A percentile compares a stretch with the other conserved stretches of the same genome.
These are phyloP conservation scores for Pleurotus djamor DNA, from an alignment of 768 basidiomycete species.

Conservation along the genomic window DNA sequence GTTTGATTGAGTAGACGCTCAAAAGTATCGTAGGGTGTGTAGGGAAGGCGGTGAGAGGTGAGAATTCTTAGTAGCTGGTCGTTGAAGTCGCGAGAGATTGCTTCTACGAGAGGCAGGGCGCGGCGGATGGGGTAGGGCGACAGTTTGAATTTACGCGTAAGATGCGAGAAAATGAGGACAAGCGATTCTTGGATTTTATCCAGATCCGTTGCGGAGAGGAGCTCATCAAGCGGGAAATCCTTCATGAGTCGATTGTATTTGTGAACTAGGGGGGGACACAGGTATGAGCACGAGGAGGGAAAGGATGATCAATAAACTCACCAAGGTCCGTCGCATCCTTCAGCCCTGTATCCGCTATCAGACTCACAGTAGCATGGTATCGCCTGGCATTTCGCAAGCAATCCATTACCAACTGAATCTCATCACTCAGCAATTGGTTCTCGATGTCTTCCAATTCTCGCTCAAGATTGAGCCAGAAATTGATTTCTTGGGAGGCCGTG, in stretches of 20 bases:
- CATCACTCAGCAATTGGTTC: constrained; percentile 85
- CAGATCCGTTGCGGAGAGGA: constrained; percentile 94
- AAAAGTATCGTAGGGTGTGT: constrained; percentile 93
- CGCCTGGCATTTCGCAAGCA: constrained; percentile 94
- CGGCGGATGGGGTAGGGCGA: constrained; percentile 97
- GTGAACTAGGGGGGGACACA: constrained; percentile 57
- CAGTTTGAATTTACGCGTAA: constrained; percentile 93
- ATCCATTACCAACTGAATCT: constrained; percentile 91
- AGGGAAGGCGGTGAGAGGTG: constrained; percentile 87
- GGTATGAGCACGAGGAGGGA: background rate
- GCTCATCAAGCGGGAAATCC: constrained; percentile 96
- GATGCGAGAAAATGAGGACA: constrained; percentile 83
- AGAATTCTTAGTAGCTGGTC: constrained; percentile 91
- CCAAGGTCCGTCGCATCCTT: constrained; percentile 91
- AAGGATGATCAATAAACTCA: constrained; percentile 27
- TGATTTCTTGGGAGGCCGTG: constrained; percentile 98
- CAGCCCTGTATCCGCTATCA: constrained; percentile 95
- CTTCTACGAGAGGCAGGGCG: constrained; percentile 94
- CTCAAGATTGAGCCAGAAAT: constrained; percentile 97
- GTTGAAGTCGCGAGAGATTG: constrained; percentile 97
- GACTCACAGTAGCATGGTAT: constrained; percentile 96
- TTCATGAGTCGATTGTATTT: constrained; percentile 99
- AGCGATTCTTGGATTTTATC: constrained; percentile 93
- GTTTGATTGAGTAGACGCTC: constrained; percentile 80
- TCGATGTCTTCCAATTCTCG: constrained; percentile 93